Conservation (phyloP, 2,329 filamentous ascomycete genomes). For the Pyrenochaeta sp. region DNA sequence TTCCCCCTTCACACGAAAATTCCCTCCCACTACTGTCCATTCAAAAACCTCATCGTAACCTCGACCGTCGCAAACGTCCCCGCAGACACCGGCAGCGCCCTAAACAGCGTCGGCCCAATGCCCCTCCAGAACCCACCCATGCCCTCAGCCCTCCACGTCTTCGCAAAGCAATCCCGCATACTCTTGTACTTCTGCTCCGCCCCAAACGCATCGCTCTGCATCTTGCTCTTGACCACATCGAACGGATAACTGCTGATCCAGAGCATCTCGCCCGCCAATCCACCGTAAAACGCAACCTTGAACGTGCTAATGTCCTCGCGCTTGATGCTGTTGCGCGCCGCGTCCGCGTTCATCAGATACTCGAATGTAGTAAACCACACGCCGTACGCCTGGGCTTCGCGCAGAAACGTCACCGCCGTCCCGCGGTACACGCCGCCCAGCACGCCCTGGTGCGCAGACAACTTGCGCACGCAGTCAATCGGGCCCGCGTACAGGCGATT, state of each 20-base stretch:
- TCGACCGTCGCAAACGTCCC: constrained; percentile 86
- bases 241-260: constrained; percentile 96
- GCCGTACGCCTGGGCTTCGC: constrained; percentile 94
- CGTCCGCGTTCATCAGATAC: constrained; percentile 93
- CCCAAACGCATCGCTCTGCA: constrained; percentile 96
- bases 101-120: constrained; percentile 85
- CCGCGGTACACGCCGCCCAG: constrained; percentile 84
- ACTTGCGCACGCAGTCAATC: constrained; percentile 87
- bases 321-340: constrained; percentile 74
- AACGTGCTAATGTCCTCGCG: constrained; percentile 80
- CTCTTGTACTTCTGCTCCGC: constrained; percentile 72
- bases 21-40: too few relatives aligned
- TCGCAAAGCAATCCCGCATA: constrained; percentile 88
- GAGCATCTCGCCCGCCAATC: constrained; percentile 89
- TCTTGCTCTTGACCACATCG: constrained; percentile 98
- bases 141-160: constrained; percentile 82
- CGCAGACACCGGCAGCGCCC: constrained; percentile 96
- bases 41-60: constrained; percentile 33
- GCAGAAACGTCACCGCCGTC: constrained; percentile 80
- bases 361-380: constrained; percentile 96
- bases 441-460: constrained; percentile 73
- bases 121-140: constrained; percentile 92
- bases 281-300: constrained; percentile 92
- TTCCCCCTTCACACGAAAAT: too few relatives aligned
- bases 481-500: constrained; percentile 82